Base-by-base conservation (phyloP, 2,329 filamentous ascomycete species). In the Nemania sp. region DNA sequence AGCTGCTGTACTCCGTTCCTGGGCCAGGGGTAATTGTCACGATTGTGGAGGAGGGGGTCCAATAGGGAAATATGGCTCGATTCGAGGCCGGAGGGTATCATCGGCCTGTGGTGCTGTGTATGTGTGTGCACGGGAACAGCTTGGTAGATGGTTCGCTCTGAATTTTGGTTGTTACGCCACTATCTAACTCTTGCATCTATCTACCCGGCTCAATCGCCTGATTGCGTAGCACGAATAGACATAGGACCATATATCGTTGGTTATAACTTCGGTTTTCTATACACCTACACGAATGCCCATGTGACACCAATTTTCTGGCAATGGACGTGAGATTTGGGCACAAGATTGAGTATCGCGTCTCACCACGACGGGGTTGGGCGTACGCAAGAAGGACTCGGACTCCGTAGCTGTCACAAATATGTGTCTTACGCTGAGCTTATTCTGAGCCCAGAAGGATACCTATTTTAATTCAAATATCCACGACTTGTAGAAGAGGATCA, bases 1-100 rank as follows among this genome's bases (percentile, higher is more conserved):
- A 39, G 47, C 60, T 58, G 51, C 58, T 65, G 65, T 60, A 51
- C 59, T 64, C 59, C 58, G 59, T 64, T 53, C 51, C 59, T 55
- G 43, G 53, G 49, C 51, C n/a, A 62, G 62, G 58, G 53, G 58
- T 12, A 35, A 53, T 42, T 55, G 58, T 54, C 53, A 47, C 49
- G 50, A 47, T n/a, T 13, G 53, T 52, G 12, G 37, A 54, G 35
- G 25, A 29, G 25, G 25, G 35, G 34, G 57, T 21, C 61, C 61
- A 64, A 64, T 64, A 52, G 57, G 57, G 21, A 54, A 51, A 53
- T 56, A 55, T 55, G 32, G 40, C 45, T 49, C 39, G 40, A 60
- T 61, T 43, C 39, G 34, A 39, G 52, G 52, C 43, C 48, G 15
- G 47, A 47, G 45, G 42, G 54, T 42, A 40, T 50, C 25, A 18